Percentiles rank a stretch among this genome's conserved stretches.
Evolutionary conservation across 2,329 filamentous ascomycete genomes (phyloP).

Genomic region (Phaeomoniella chlamydospora): DNA sequence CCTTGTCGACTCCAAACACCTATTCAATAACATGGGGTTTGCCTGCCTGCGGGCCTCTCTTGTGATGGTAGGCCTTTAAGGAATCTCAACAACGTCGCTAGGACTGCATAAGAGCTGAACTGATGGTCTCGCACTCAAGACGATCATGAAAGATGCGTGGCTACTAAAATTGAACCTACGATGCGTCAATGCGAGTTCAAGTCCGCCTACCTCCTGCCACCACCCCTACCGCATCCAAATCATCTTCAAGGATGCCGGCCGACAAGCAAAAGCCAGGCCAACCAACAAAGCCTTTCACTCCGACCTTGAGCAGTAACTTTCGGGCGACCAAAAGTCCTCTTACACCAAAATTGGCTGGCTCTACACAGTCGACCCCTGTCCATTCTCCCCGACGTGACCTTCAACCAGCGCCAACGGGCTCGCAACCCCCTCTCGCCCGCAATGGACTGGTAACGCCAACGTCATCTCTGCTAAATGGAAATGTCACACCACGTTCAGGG

Average conservation of each 20-base stretch:
- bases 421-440: slow-evolving; percentile 10
- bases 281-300: slow-evolving; percentile 47
- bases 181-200: slow-evolving; percentile 27
- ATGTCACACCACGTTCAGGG: slow-evolving; percentile 67
- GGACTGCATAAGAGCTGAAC: too few species aligned
- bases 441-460: slow-evolving; percentile 18
- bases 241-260: slow-evolving; percentile 28
- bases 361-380: slow-evolving; percentile 8
- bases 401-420: neutral
- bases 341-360: slow-evolving; percentile 42
- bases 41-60: too few species aligned
- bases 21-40: too few species aligned
- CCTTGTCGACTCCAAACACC: too few species aligned
- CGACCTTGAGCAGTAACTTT: slow-evolving; percentile 49
- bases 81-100: too few species aligned
- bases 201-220: slow-evolving; percentile 5
- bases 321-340: slow-evolving; percentile 40
- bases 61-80: too few species aligned
- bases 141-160: neutral
- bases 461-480: slow-evolving; percentile 44
- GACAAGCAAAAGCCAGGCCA: slow-evolving; percentile 38
- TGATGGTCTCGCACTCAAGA: too few species aligned
- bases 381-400: neutral
- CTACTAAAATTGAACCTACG: neutral
- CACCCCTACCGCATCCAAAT: slow-evolving; percentile 12